phyloP scores from a whole-genome alignment of 2,329 filamentous ascomycete genomes.

The Pyrenochaeta sp. region DNA sequence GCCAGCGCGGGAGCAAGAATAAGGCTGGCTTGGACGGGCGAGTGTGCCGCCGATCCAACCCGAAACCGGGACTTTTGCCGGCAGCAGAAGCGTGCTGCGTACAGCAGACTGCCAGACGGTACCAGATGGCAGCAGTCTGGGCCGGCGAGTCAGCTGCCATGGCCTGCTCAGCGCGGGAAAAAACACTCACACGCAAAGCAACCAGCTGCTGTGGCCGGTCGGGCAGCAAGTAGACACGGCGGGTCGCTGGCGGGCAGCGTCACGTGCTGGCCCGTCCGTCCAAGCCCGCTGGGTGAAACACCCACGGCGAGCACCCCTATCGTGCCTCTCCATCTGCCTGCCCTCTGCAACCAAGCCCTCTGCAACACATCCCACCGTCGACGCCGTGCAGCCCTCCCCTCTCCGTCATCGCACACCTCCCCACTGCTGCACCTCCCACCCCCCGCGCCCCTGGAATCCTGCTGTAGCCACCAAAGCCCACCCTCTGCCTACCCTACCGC shows the following conservation, averaged over 20 bases:
- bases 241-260: neutral
- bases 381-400: neutral
- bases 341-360: constrained; percentile 18
- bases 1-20: too few relatives aligned
- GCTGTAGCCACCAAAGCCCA: neutral
- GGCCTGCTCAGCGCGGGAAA: too few relatives aligned
- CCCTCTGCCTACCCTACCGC: neutral
- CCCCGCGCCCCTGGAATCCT: neutral
- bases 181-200: too few relatives aligned
- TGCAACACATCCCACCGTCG: constrained; percentile 3
- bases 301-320: constrained; percentile 26
- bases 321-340: constrained; percentile 23
- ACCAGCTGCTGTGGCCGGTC: too few relatives aligned
- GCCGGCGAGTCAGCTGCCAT: constrained; percentile 10
- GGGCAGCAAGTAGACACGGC: too few relatives aligned
- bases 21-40: neutral
- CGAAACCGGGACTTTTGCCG: constrained; percentile 16
- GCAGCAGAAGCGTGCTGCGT: constrained; percentile 8
- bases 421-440: too few relatives aligned
- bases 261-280: constrained; percentile 21
- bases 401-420: neutral
- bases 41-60: constrained; percentile 9
- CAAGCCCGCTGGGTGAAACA: constrained; percentile 12
- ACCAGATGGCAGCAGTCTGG: too few relatives aligned
- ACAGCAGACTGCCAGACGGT: neutral